These are phyloP conservation scores for Ammopiptanthus mongolicus DNA, from an alignment of 306 rosid species.

Conservation along the genomic window DNA sequence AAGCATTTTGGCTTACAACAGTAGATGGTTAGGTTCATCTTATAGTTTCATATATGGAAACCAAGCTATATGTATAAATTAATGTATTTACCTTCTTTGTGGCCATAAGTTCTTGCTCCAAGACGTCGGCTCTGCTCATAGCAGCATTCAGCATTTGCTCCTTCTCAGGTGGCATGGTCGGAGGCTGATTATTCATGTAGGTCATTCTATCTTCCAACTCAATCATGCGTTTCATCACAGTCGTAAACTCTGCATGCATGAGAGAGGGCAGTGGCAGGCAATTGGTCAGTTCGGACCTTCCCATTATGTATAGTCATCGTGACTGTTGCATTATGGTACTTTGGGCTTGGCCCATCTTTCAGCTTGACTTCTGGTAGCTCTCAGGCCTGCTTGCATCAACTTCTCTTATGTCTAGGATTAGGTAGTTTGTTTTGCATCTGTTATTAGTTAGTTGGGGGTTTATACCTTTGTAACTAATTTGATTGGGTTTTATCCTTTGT, in stretches of 20 bases:
- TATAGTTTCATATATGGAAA: not conserved
- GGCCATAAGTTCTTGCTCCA: slow-evolving; percentile 59
- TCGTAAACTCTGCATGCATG: slow-evolving; percentile 34
- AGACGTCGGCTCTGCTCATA: slow-evolving; percentile 42
- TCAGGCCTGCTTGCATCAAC: too few relatives aligned
- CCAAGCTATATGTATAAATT: not conserved
- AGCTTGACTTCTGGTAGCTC: too few relatives aligned
- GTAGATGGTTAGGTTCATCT: not conserved
- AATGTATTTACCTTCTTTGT: slow-evolving; percentile 59
- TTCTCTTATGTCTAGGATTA: too few relatives aligned
- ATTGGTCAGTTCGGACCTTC: too few relatives aligned
- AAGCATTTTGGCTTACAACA: not conserved
- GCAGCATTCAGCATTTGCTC: slow-evolving; percentile 64
- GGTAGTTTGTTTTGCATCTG: too few relatives aligned
- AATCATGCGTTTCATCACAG: slow-evolving; percentile 79
- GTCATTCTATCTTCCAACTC: slow-evolving; percentile 66
- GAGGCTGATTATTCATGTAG: slow-evolving; percentile 40
- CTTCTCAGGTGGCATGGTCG: slow-evolving; percentile 58
- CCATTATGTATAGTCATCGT: slow-evolving; percentile 37
- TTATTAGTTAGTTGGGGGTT: too few relatives aligned
- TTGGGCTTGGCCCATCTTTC: too few relatives aligned
- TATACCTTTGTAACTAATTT: too few relatives aligned
- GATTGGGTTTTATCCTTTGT: too few relatives aligned
- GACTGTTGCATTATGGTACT: too few relatives aligned
- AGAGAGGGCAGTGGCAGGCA: slow-evolving; percentile 27